Conservation (phyloP, 176 grass and related monocot species). For the Bolboschoenus planiculmis region DNA sequence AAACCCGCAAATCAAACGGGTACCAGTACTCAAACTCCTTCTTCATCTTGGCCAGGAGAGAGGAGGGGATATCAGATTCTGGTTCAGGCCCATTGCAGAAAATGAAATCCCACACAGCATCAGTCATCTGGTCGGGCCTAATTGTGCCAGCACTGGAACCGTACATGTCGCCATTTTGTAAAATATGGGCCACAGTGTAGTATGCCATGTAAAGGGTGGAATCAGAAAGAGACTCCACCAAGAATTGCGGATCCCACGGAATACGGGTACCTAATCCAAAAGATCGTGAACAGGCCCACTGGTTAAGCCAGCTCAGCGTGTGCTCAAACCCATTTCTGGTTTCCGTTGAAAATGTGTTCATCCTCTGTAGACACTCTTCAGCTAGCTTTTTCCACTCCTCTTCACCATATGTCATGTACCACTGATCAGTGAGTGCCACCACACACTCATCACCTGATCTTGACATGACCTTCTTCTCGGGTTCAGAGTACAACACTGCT, state of each 20-base stretch:
- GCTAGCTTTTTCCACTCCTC: conserved; percentile 54
- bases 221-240: conserved; percentile 78
- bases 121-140: conserved; percentile 51
- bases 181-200: conserved; percentile 49
- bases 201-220: conserved; percentile 80
- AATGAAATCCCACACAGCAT: conserved; percentile 71
- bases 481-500: conserved; percentile 54
- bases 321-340: conserved; percentile 52
- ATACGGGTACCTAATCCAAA: conserved; percentile 63
- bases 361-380: conserved; percentile 37
- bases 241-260: conserved; percentile 63
- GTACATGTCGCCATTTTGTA: conserved; percentile 71
- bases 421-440: conserved; percentile 67
- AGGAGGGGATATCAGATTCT: conserved; percentile 35
- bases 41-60: conserved; percentile 58
- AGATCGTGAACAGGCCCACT: conserved; percentile 70
- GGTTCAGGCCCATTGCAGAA: conserved; percentile 50
- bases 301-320: conserved; percentile 63
- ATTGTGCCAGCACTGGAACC: conserved; percentile 35
- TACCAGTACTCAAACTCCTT: conserved; percentile 88
- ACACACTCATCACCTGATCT: conserved; percentile 76
- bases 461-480: conserved; percentile 68
- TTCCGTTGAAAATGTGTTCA: conserved; percentile 60
- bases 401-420: conserved; percentile 75
- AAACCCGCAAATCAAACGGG: conserved; percentile 71